phyloP scores from a whole-genome alignment of 192 early-diverging fungal species.

The Coemansia sp. region DNA sequence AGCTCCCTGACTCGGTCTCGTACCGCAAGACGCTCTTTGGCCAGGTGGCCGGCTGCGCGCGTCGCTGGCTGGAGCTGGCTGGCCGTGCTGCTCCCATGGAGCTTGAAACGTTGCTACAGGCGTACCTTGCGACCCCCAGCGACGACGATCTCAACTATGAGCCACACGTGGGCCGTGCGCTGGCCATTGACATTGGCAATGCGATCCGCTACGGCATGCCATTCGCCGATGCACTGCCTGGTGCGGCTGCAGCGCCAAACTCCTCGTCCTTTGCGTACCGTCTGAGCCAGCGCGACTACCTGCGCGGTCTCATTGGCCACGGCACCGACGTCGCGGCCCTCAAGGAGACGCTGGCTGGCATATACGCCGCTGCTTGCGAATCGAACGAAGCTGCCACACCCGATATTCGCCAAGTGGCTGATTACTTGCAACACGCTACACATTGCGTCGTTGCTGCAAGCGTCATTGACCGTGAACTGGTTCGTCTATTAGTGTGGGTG shows the following conservation, averaged over 20 bases:
- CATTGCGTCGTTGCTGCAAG: conserved; percentile 18
- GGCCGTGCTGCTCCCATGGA: conserved; percentile 66
- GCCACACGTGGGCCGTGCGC: conserved; percentile 65
- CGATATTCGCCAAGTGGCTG: conserved; percentile 13
- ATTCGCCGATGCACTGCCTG: conserved; percentile 6
- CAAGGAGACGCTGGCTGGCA: conserved; percentile 26
- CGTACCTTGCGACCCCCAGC: conserved; percentile 63
- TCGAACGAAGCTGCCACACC: conserved; percentile 1
- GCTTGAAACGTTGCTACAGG: conserved; percentile 63
- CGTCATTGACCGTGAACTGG: conserved; percentile 52
- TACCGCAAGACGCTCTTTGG: conserved; percentile 68
- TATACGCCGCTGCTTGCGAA: conserved; percentile 26
- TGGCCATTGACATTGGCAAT: conserved; percentile 62
- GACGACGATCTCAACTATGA: conserved; percentile 55
- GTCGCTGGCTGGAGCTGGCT: conserved; percentile 63
- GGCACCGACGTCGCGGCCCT: conserved; percentile 23
- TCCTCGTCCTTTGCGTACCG: conserved; percentile 38
- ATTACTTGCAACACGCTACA: conserved; percentile 28
- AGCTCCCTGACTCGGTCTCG: conserved; percentile 66
- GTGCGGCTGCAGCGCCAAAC: conserved; percentile 20
- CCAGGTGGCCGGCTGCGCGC: conserved; percentile 57
- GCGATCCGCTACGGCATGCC: conserved; percentile 17
- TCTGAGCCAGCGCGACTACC: conserved; percentile 29
- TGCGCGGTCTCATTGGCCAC: conserved; percentile 30
- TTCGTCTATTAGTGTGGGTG: conserved; percentile 82